These are phyloP conservation scores for Apophysomyces ossiformis DNA, from an alignment of 371 early-diverging fungal species.

Conservation along the genomic window DNA sequence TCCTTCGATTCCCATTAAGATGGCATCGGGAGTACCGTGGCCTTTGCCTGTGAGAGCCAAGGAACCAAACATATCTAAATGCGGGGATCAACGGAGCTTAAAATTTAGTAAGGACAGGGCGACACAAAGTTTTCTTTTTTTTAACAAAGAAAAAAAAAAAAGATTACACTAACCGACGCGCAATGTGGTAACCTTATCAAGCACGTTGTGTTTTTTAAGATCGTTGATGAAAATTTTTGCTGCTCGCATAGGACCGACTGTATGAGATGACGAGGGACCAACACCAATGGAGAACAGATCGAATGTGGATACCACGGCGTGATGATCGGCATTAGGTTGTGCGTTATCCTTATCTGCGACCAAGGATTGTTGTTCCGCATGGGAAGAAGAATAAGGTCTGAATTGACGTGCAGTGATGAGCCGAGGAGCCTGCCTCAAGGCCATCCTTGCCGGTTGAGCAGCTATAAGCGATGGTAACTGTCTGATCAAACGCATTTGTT, in stretches of 20 bases:
- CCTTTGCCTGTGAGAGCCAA: conserved; percentile 95
- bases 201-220: conserved; percentile 71
- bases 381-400: conserved; percentile 3
- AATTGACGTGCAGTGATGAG: conserved; percentile 3
- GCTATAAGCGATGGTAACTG: neutral
- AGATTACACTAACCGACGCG: conserved; percentile 60
- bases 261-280: conserved; percentile 92
- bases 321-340: conserved; percentile 43
- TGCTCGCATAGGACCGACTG: conserved; percentile 96
- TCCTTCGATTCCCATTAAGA: conserved; percentile 91
- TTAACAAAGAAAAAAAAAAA: neutral
- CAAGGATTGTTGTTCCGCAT: neutral
- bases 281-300: conserved; percentile 96
- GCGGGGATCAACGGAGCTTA: conserved; percentile 5
- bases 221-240: conserved; percentile 93
- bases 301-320: conserved; percentile 94
- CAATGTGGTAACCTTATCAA: conserved; percentile 70
- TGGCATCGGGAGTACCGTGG: conserved; percentile 93
- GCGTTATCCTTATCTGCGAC: conserved; percentile 1
- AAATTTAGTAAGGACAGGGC: neutral
- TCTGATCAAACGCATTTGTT: conserved; percentile 9
- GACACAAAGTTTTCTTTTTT: neutral
- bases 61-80: conserved; percentile 87
- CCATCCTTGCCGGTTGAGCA: conserved; percentile 9
- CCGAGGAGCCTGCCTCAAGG: conserved; percentile 9